Evolutionary conservation across 495 filamentous ascomycete genomes (phyloP).

Genomic region (Tuber umbilicatum): DNA sequence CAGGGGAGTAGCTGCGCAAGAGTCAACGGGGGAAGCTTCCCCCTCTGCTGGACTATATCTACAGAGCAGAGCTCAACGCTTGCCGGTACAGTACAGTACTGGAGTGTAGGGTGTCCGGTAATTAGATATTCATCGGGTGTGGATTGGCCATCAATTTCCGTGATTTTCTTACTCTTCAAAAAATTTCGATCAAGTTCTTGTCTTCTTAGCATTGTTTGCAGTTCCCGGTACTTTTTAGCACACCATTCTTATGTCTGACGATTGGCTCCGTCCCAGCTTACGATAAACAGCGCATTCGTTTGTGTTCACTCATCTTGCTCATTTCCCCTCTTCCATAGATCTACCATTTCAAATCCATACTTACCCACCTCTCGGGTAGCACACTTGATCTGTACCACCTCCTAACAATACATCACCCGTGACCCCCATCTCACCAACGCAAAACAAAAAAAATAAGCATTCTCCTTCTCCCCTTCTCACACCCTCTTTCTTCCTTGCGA

Average conservation of each 20-base stretch:
- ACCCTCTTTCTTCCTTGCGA: not conserved
- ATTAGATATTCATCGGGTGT: not conserved
- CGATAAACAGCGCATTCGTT: not conserved
- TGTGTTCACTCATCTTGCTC: not conserved
- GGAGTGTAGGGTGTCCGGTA: not conserved
- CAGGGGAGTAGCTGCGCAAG: not conserved
- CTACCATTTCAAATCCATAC: not conserved
- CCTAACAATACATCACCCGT: not conserved
- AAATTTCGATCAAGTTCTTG: too few relatives aligned
- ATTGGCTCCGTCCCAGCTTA: not conserved
- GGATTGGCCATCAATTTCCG: not conserved
- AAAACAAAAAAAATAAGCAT: not conserved
- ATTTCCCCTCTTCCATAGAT: not conserved
- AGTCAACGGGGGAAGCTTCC: not conserved
- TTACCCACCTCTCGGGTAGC: not conserved
- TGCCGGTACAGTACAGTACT: not conserved
- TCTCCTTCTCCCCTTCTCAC: not conserved
- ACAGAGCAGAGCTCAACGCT: not conserved
- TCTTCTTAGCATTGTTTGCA: not conserved
- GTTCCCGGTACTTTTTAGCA: not conserved
- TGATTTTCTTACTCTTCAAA: not conserved
- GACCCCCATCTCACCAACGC: not conserved
- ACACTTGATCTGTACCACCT: not conserved
- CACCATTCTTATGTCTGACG: not conserved
- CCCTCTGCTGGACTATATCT: not conserved